These are phyloP conservation scores for Russula dissimulans DNA, from an alignment of 768 basidiomycete genomes.

Conservation along the genomic window DNA sequence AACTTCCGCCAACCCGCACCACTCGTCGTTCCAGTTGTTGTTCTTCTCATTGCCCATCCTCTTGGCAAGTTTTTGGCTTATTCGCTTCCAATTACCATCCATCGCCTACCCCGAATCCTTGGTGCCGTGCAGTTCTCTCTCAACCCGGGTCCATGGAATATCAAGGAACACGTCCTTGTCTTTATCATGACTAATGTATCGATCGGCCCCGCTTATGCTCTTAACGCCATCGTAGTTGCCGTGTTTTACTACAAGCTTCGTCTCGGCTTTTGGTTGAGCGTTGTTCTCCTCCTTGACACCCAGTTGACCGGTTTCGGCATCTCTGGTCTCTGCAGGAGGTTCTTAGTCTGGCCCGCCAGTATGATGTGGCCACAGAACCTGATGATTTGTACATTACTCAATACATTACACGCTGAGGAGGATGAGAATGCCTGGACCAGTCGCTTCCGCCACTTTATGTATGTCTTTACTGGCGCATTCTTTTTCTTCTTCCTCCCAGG, in stretches of 20 bases:
- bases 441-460: constrained; percentile 75
- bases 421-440: constrained; percentile 46
- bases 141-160: constrained; percentile 97
- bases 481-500: constrained; percentile 89
- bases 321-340: constrained; percentile 81
- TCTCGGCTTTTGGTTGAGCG: constrained; percentile 71
- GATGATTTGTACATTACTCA: constrained; percentile 88
- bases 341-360: constrained; percentile 93
- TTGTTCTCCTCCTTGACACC: constrained; percentile 77
- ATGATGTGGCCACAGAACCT: constrained; percentile 99
- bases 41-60: constrained; percentile 85
- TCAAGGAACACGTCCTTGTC: constrained; percentile 91
- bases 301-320: constrained; percentile 91
- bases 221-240: constrained; percentile 81
- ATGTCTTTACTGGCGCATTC: constrained; percentile 57
- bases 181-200: constrained; percentile 92
- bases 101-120: constrained; percentile 45
- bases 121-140: constrained; percentile 61
- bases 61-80: constrained; percentile 82
- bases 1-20: constrained; percentile 90
- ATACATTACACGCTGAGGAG: constrained; percentile 94
- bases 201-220: constrained; percentile 61
- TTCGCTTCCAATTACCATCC: constrained; percentile 71
- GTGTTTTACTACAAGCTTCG: constrained; percentile 64
- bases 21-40: constrained; percentile 66